Evolutionary conservation across 2,329 filamentous ascomycete genomes (phyloP), one percentile per base, ranked within the genome.

Genomic region (Plenodomus tracheiphilus): DNA sequence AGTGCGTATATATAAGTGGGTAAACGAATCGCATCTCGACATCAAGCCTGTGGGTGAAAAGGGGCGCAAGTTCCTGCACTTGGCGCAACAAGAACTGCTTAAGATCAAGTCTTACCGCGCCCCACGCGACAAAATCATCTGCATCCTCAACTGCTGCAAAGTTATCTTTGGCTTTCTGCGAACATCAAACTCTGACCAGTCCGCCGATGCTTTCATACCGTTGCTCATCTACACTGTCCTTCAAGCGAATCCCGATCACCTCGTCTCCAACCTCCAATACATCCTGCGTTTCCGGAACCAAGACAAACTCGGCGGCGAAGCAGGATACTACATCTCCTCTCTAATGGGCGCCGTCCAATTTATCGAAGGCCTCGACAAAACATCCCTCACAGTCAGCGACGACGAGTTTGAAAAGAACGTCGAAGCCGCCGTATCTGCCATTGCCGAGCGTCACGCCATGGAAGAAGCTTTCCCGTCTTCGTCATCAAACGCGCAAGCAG

Each of bases 61-160:
- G 63, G 92, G 94, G 19, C 87, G 85, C 63, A 89, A 91, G 35
- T 99, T 99, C 67, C 77, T 99, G 44, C 84, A 85, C 56, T 79
- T 99, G 35, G 94, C 94, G 17, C 91, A 97, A 67, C 90, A 96
- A 81, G 94, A 99, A 73, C 79, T 99, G 13, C 76, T 96, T 32
- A 99, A 99, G 72, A 97, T 99, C 66, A 96, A 93, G 66, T 94
- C 89, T 8, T 99, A 99, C 69, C 85, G 95, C 59, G 94, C 94
- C n/a, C 94, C 94, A 3, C 81, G 94, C 62, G 94, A 99, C 77
- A 99, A 99, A 74, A 94, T 99, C 46, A 97, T 99, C 41, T 99
- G 94, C 72, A 91, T 97, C 39, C 77, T 99, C 47, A 99, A 99
- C 74, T 97, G 92, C 76, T 99, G 94, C 83, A 99, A 99, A 75